Conservation (phyloP, 1,284 basidiomycete species). For the Ceratobasidium sp. region DNA sequence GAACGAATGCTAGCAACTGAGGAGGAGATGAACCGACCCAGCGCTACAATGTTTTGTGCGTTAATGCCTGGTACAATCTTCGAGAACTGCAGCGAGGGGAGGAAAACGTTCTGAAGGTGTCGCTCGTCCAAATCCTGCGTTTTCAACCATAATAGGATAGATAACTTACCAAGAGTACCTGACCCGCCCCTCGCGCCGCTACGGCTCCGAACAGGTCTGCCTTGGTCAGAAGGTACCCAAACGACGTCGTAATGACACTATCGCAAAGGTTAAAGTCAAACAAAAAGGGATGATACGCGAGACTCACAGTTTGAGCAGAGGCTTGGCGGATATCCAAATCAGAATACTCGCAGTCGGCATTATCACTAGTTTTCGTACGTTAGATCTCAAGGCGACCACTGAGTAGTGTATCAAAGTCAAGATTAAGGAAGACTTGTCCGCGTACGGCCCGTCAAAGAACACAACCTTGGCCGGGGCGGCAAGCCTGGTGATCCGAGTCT, state of each 20-base stretch:
- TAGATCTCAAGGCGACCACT: neutral
- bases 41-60: slow-evolving; percentile 70
- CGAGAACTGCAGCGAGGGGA: slow-evolving; percentile 81
- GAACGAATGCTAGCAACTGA: slow-evolving; percentile 49
- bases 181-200: slow-evolving; percentile 71
- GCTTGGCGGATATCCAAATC: slow-evolving; percentile 71
- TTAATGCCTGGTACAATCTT: slow-evolving; percentile 83
- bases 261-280: slow-evolving; percentile 18
- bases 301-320: slow-evolving; percentile 70
- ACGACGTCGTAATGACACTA: slow-evolving; percentile 67
- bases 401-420: slow-evolving; percentile 2
- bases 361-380: neutral
- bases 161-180: slow-evolving; percentile 66
- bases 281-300: neutral
- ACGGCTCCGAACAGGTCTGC: slow-evolving; percentile 70
- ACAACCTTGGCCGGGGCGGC: too few species aligned
- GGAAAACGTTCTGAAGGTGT: slow-evolving; percentile 68
- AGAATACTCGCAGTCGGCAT: slow-evolving; percentile 58
- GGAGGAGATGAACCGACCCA: slow-evolving; percentile 64
- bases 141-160: slow-evolving; percentile 6
- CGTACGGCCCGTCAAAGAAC: too few species aligned
- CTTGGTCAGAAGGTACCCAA: slow-evolving; percentile 72
- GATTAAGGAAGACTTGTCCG: too few species aligned
- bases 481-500: too few species aligned
- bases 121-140: neutral